phyloP scores from a whole-genome alignment of 345 rosid genomes.

The Crucihimalaya himalaica region DNA sequence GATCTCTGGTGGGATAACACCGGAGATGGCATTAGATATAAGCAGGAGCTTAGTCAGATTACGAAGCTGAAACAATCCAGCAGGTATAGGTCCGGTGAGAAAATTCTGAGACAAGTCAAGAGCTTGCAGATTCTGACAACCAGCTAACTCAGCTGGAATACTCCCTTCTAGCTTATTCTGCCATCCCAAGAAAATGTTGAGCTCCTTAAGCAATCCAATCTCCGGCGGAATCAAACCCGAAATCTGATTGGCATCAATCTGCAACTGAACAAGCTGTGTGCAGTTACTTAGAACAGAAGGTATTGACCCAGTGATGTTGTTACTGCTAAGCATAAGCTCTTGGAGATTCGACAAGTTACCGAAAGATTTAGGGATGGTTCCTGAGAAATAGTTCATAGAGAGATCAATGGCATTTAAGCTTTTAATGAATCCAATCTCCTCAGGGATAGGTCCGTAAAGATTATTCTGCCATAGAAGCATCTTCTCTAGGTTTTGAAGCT shows the following conservation, averaged over 20 bases:
- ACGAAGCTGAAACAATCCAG: constrained; percentile 63
- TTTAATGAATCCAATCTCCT: constrained; percentile 74
- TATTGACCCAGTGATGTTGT: constrained; percentile 76
- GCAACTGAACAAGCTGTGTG: constrained; percentile 61
- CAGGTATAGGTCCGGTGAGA: constrained; percentile 67
- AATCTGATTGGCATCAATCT: constrained; percentile 78
- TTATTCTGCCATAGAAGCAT: constrained; percentile 76
- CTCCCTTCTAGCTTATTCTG: constrained; percentile 73
- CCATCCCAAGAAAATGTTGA: constrained; percentile 74
- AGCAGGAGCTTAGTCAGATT: constrained; percentile 77
- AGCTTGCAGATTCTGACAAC: constrained; percentile 65
- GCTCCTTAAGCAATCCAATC: constrained; percentile 66
- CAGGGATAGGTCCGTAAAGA: constrained; percentile 68
- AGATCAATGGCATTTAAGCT: constrained; percentile 66
- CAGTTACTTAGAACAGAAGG: constrained; percentile 70
- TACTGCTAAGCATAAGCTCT: constrained; percentile 87
- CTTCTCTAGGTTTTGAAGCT: constrained; percentile 58
- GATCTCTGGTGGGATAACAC: constrained; percentile 66
- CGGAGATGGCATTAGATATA: constrained; percentile 71
- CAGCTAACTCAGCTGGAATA: constrained; percentile 63
- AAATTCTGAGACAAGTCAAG: constrained; percentile 75
- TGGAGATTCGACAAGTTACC: constrained; percentile 65
- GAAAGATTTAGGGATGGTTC: constrained; percentile 66
- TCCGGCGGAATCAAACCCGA: constrained; percentile 69
- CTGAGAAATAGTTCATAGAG: constrained; percentile 74